Evolutionary conservation across 495 filamentous ascomycete genomes (phyloP), one percentile per base, ranked within the genome.

Genomic region (Tirmania nivea): DNA sequence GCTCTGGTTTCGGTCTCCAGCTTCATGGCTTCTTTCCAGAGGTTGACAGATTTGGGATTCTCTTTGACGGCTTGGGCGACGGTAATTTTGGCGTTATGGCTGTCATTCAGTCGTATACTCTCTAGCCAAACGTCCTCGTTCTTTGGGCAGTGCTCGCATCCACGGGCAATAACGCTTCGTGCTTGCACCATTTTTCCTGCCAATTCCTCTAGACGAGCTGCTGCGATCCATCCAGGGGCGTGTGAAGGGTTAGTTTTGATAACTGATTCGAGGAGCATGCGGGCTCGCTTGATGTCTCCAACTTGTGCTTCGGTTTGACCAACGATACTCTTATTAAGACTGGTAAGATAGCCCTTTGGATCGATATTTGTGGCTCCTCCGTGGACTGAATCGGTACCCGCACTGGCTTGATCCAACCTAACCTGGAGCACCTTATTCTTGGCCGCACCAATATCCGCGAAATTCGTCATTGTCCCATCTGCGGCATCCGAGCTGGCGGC

Each of bases 101-200:
- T 78, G 63, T 94, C 85, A 60, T 93, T 92, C 0, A 96, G 71
- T 54, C 87, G 78, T 51, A 99, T 96, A 54, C 83, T 87, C 63
- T 96, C 89, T 21, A 95, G 71, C 92, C 92, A 99, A 16, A 78
- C 83, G 63, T 95, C 90, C 67, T 94, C 86, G 56, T 80, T 94
- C 66, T 89, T 87, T 1, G 92, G 89, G 63, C 87, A 95, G 56
- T 86, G 75, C 55, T 88, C 79, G 62, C 84, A 89, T 10, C 92
- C 92, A 59, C 81, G 77, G 2, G 81, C 76, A 53, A 96, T 94
- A 49, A 87, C 69, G 53, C 79, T 86, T 52, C 88, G 76, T 16
- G 92, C 89, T 8, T 84, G 78, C 25, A 86, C 86, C 52, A 84
- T 81, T 59, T 88, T 90, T 8, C 92, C 90, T 14, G 90, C 90